A percentile compares a stretch with the other conserved stretches of the same genome.
Evolutionary conservation across 352 stramenopile genomes (phyloP).

Genomic region (Phytophthora europaea): DNA sequence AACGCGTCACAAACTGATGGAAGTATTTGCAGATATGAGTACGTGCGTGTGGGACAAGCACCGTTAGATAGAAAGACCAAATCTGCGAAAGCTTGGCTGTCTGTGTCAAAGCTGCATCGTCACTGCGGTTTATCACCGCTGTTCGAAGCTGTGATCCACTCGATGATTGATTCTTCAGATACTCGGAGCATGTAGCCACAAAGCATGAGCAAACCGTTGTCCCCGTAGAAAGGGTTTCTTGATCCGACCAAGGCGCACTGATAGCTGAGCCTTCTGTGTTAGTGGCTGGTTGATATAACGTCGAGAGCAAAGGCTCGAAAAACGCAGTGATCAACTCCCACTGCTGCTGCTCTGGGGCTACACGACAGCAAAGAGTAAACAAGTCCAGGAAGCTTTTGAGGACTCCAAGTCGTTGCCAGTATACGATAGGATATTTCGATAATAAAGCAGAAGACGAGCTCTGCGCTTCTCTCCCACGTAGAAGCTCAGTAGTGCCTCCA

Average conservation of each 20-base stretch:
- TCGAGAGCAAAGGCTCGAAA: conserved; percentile 85
- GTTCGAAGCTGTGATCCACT: background rate
- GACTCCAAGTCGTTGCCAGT: conserved; percentile 79
- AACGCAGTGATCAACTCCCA: conserved; percentile 77
- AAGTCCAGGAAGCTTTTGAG: conserved; percentile 86
- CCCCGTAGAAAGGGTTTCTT: conserved; percentile 78
- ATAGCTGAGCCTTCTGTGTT: conserved; percentile 78
- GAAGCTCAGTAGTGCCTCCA: conserved; percentile 11
- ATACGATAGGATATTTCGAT: conserved; percentile 58
- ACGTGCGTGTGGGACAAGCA: conserved; percentile 79
- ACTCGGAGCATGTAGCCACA: conserved; percentile 79
- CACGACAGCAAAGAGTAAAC: conserved; percentile 76
- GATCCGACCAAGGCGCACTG: conserved; percentile 73
- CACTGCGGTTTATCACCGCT: conserved; percentile 9
- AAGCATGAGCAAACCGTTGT: conserved; percentile 86
- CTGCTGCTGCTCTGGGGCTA: conserved; percentile 64
- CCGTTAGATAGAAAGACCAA: conserved; percentile 82
- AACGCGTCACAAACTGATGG: conserved; percentile 81
- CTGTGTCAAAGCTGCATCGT: conserved; percentile 31
- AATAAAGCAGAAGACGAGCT: conserved; percentile 15
- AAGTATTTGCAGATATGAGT: conserved; percentile 86
- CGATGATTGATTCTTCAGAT: conserved; percentile 50
- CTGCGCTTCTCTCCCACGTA: conserved; percentile 21
- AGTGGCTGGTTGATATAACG: conserved; percentile 79
- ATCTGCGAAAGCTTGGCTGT: conserved; percentile 78